Evolutionary conservation across 2,329 filamentous ascomycete genomes (phyloP), one percentile per base, ranked within the genome.

Genomic region (Aspergillus ochraceoroseus): DNA sequence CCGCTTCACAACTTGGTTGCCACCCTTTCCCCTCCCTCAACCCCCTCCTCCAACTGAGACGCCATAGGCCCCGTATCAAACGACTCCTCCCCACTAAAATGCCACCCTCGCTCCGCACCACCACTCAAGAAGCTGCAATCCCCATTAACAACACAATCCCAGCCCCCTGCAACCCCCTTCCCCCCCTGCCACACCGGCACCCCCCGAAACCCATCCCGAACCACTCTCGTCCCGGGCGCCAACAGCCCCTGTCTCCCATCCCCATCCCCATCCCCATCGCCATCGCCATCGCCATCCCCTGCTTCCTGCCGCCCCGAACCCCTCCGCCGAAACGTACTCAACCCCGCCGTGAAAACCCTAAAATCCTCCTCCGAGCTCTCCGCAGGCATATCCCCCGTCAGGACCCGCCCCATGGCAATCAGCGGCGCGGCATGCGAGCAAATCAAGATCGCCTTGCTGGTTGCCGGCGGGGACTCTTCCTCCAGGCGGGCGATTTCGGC

Each of bases 371-470:
- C 76, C 5, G 77, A 78, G 19, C 80, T 72, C 58, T 83, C 79
- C 1, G 79, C 74, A 0, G 89, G 89, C 74, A 90, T 81, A 13
- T 65, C 56, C 0, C 87, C 88, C 2, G 89, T 95, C 53, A 98
- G 70, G 1, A 80, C 81, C 27, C 92, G 76, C 1, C 90, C 90
- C 51, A 92, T 77, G 6, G 85, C 83, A 59, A 98, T 95, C 56
- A 96, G 77, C 7, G 83, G 80, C 3, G 92, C 92, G 1, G 92
- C 92, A 68, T 98, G 92, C 1, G 86, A 84, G 66, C 87, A 95
- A 26, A 98, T 73, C 27, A 95, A 65, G 15, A 95, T 73, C 0
- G 85, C 76, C 45, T 63, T 68, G 42, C 52, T 62, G 26, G 76
- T 71, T n/a, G 44, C 5, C 43, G 32, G 7, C 20, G 4, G 38